Conservation (phyloP, 805 yeast genomes). For the Zygosaccharomyces gambellarensis region DNA sequence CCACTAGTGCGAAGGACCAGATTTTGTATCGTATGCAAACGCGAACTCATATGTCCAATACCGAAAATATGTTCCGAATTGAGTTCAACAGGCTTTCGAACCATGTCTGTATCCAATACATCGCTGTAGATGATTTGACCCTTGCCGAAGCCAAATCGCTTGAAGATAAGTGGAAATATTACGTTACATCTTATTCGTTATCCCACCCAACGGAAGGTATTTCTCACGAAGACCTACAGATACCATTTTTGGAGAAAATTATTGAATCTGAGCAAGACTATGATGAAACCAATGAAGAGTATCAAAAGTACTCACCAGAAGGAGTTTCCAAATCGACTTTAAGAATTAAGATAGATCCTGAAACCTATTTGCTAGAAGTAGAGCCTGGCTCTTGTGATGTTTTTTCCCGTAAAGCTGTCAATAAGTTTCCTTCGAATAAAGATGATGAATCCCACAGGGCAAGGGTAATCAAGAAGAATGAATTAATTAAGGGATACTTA, state of each 20-base stretch:
- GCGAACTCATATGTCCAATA: slow-evolving; percentile 71
- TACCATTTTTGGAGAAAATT: slow-evolving; percentile 71
- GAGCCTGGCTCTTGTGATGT: slow-evolving; percentile 76
- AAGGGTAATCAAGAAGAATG: slow-evolving; percentile 32
- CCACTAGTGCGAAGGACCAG: slow-evolving; percentile 79
- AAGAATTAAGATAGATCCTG: slow-evolving; percentile 72
- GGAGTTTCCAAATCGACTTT: slow-evolving; percentile 67
- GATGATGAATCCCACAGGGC: slow-evolving; percentile 30
- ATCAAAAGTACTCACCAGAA: slow-evolving; percentile 35
- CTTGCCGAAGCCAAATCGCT: slow-evolving; percentile 62
- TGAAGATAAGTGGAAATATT: slow-evolving; percentile 88
- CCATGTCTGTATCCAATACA: slow-evolving; percentile 67
- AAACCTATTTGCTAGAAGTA: slow-evolving; percentile 74
- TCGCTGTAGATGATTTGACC: slow-evolving; percentile 85
- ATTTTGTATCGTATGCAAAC: slow-evolving; percentile 86
- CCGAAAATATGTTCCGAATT: slow-evolving; percentile 90
- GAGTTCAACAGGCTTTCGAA: slow-evolving; percentile 53
- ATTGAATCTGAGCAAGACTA: slow-evolving; percentile 52
- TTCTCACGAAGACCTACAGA: slow-evolving; percentile 63
- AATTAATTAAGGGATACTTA: slow-evolving; percentile 38
- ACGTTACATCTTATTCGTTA: slow-evolving; percentile 86
- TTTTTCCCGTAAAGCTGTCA: slow-evolving; percentile 59
- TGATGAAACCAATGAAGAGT: slow-evolving; percentile 22
- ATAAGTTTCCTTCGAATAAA: slow-evolving; percentile 31
- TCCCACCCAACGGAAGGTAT: slow-evolving; percentile 97